Base-by-base conservation (phyloP, 805 yeast species). In the Candida hispaniensis region DNA sequence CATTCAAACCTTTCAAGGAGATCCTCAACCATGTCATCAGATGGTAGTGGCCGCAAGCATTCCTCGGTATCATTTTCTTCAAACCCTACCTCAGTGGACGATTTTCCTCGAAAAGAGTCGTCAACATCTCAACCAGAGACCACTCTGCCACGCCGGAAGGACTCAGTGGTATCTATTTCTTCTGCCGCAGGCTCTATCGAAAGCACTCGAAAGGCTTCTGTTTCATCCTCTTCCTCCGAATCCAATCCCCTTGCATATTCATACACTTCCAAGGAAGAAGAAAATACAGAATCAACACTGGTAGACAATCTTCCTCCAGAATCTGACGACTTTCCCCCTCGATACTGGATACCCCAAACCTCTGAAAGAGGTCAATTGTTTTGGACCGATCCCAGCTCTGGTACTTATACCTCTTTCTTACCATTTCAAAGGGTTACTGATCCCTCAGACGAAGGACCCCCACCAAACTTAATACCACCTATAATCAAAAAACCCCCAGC, bases 321-420 rank as follows among this genome's bases (percentile, higher is more conserved):
- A 5, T 32, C 36, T 10, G 41, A 43, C 26, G 22, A 26, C 11
- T 30, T 34, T 26, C 22, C 40, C 13, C 43, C 49, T 5, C 29
- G 47, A 12, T 42, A 46, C 50, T 65, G 42, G 63, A 60, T 24
- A 53, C 61, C 44, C 41, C 63, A 44, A 47, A 49, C 41, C 12
- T 44, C 47, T 13, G 19, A 29, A 12, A 26, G 35, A 8, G 47
- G 54, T 6, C 44, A 47, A 6, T 39, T 49, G 22, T 32, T n/a
- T 18, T 32, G 36, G 36, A 32, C 36, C 1, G 36, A 32, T 6
- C 36, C 36, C 11, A 28, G 23, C 5, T 17, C 28, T 2, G 36
- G 36, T 9, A 17, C 18, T 21, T 32, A 32, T 23, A 32, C 24
- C 28, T n/a, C 36, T 5, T 12, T 28, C n/a, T 14, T 32, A 14